phyloP scores from a whole-genome alignment of 2,329 filamentous ascomycete genomes.

The Didymella glomerata region DNA sequence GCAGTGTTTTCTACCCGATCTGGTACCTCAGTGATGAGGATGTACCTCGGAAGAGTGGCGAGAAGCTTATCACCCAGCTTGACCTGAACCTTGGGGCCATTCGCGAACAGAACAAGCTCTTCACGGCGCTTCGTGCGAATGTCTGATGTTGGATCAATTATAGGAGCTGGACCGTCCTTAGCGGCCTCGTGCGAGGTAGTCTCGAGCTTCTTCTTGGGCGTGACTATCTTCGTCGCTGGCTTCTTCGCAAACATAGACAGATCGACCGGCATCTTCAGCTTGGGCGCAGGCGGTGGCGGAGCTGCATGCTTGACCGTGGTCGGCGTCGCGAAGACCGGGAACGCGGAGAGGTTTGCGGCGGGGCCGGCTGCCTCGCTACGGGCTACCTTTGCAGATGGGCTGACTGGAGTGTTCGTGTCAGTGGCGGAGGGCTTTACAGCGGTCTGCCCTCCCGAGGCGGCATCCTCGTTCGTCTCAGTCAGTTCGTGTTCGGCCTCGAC shows the following conservation, averaged over 20 bases:
- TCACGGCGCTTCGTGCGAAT: slow-evolving; percentile 36
- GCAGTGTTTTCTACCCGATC: too few relatives aligned
- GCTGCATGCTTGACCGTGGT: slow-evolving; percentile 31
- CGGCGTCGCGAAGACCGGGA: slow-evolving; percentile 26
- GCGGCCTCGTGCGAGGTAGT: neutral
- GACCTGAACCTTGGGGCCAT: slow-evolving; percentile 34
- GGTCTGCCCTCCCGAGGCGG: neutral
- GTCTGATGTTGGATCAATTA: slow-evolving; percentile 21
- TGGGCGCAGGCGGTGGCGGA: slow-evolving; percentile 32
- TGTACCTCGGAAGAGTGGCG: slow-evolving; percentile 32
- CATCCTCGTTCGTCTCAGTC: neutral
- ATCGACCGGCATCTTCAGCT: slow-evolving; percentile 34
- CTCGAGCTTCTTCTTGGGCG: neutral
- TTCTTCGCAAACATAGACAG: slow-evolving; percentile 35
- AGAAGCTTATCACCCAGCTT: slow-evolving; percentile 28
- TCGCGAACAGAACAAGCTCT: slow-evolving; percentile 32
- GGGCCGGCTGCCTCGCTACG: slow-evolving; percentile 2
- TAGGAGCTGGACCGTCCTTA: slow-evolving; percentile 21
- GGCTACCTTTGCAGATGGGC: neutral
- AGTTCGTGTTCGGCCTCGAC: neutral
- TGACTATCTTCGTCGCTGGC: neutral
- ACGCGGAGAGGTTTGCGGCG: neutral
- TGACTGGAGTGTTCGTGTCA: neutral
- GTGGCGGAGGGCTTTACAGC: too few relatives aligned
- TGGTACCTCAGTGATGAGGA: too few relatives aligned